Base-by-base conservation (phyloP, 345 rosid species). In the Eucalyptus pauciflora region DNA sequence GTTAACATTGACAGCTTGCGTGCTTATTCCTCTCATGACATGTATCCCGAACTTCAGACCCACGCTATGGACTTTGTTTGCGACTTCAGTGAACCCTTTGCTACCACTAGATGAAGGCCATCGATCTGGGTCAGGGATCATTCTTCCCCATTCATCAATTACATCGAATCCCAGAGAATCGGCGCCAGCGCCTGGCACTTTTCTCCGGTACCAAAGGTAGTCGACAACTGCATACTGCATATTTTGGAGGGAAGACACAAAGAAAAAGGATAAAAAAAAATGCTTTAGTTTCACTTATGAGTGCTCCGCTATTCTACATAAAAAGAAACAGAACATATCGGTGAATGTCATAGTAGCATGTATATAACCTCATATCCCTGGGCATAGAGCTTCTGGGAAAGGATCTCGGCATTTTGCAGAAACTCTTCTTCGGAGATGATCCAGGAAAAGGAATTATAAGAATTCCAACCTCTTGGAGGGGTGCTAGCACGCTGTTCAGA, bases 381-480 rank as follows among this genome's bases (percentile, higher is more conserved):
- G 92, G 93, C 90, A 90, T 76, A 91, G 91, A 96, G 95, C 91
- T 94, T 95, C 89, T 91, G 90, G 2, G 98, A 94, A 89, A 98
- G 54, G 45, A 94, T 89, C 88, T 94, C 94, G 62, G 99, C 96
- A 79, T 90, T 96, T 33, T 92, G 90, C 91, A 98, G 89, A 92
- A 98, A 97, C 93, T 97, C 99, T 88, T 94, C 93, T 93, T 97
- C 99, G 11, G 97, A 95, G 90, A 97, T 87, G 15, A 90, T 94
- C 99, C 99, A 98, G 90, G 95, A 94, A 91, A 94, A 98, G 86
- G 99, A 96, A 91, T 98, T 98, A 50, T 98, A 97, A 3, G 99
- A 94, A 87, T 96, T 98, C 99, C 99, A 98, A 80, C 99, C 99
- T 95, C 99, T 94, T 14, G 99, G 99, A 27, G 99, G 99, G 67